Evolutionary conservation across 1,284 basidiomycete species (phyloP), one percentile per base, ranked within the genome.

Genomic region (Apiotrichum sp.): DNA sequence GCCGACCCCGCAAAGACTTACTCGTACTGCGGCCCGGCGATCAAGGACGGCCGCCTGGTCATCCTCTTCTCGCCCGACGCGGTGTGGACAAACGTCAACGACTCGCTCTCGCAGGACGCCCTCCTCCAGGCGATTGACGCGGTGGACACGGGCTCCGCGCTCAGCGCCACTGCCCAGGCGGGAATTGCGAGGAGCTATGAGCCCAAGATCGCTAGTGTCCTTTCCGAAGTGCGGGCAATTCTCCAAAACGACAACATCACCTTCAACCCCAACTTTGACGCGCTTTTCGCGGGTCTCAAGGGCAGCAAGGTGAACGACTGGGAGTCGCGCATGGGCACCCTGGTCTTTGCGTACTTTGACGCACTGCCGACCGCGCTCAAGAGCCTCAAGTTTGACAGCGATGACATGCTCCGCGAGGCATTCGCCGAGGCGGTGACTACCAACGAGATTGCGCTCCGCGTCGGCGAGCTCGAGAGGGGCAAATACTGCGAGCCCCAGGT

Each of bases 401-500:
- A 56, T 40, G 55, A 56, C 39, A n/a, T 56, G 36, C 49, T 52
- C 22, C 50, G 48, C 45, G 55, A 56, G 50, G 55, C 55, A 14
- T 56, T 51, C 29, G 13, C n/a, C 39, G 55, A 51, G 22, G 50
- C 47, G 38, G 50, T 56, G 9, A 3, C 36, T 2, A 22, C 33
- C 16, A 56, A 56, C 44, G 35, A 41, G 29, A 40, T 56, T n/a
- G 40, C 16, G 5, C n/a, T 51, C 14, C 50, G 50, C 3, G 22
- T 47, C 40, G 40, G 43, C 22, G 22, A 35, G 34, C 9, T 16
- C n/a, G 50, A 47, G 44, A 36, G 33, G 22, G 11, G 22, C 4
- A 9, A 11, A 8, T 38, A 43, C 36, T 7, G 38, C 33, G 49
- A 56, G 45, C 29, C 38, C 38, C 10, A 22, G 10, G 44, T 55